Conservation (phyloP, 331 rosid species). For the Malus hybrid region DNA sequence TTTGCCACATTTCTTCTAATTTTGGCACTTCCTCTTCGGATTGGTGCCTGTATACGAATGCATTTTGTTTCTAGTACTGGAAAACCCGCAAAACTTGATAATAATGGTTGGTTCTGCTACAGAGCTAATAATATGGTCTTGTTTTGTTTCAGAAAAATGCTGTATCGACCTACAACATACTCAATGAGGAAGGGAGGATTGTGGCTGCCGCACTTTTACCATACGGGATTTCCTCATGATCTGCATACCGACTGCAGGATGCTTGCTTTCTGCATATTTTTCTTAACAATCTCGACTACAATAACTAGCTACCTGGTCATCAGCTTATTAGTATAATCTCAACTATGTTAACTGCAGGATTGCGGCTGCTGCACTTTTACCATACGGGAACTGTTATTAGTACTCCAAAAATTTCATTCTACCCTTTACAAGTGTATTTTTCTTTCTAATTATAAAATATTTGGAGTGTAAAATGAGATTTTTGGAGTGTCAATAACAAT, state of each 20-base stretch:
- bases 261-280: background rate
- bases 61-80: background rate
- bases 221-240: slow-evolving; percentile 69
- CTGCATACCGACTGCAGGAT: slow-evolving; percentile 1
- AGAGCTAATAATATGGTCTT: background rate
- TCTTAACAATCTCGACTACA: background rate
- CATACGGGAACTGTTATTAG: too few relatives aligned
- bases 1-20: background rate
- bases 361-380: too few relatives aligned
- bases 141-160: slow-evolving; percentile 64
- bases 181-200: slow-evolving; percentile 90
- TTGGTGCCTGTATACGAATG: background rate
- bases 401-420: too few relatives aligned
- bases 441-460: too few relatives aligned
- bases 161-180: slow-evolving; percentile 73
- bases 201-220: slow-evolving; percentile 92
- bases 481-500: too few relatives aligned
- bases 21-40: background rate
- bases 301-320: too few relatives aligned
- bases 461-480: too few relatives aligned
- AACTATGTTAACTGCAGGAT: too few relatives aligned
- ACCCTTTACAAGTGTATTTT: too few relatives aligned
- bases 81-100: background rate
- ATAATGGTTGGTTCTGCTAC: background rate
- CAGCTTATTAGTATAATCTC: too few relatives aligned